Percentiles rank a stretch among this genome's conserved stretches.
These are phyloP conservation scores for Phytophthora pistaciae DNA, from an alignment of 352 stramenopile species.

Conservation along the genomic window DNA sequence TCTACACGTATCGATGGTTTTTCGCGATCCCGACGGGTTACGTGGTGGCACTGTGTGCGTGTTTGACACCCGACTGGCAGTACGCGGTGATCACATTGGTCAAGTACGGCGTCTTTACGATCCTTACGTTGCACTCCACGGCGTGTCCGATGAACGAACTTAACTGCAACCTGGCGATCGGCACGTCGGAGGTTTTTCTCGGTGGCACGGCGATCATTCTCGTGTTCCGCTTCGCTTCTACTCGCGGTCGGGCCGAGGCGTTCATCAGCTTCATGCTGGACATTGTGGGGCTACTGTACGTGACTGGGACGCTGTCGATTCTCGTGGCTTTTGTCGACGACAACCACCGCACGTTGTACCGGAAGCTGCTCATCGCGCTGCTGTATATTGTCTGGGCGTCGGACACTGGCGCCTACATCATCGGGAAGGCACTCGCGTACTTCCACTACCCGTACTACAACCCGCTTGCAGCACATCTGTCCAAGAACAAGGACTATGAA, in stretches of 20 bases:
- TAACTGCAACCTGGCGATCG: slow-evolving; percentile 40
- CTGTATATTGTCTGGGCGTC: slow-evolving; percentile 76
- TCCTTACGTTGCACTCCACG: slow-evolving; percentile 59
- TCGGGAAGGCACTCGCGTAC: slow-evolving; percentile 86
- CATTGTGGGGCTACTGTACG: slow-evolving; percentile 60
- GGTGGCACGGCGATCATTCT: slow-evolving; percentile 46
- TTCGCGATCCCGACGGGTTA: slow-evolving; percentile 45
- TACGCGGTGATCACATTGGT: slow-evolving; percentile 52
- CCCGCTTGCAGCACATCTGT: slow-evolving; percentile 87
- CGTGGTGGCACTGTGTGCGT: slow-evolving; percentile 51
- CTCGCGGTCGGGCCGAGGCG: slow-evolving; percentile 20
- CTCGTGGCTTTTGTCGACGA: slow-evolving; percentile 68
- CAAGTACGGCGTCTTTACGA: slow-evolving; percentile 52
- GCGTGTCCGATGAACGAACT: slow-evolving; percentile 64
- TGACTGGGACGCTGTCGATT: slow-evolving; percentile 55
- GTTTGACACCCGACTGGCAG: slow-evolving; percentile 52
- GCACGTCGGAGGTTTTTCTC: slow-evolving; percentile 47
- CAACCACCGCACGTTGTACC: slow-evolving; percentile 53
- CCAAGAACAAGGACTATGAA: slow-evolving; percentile 97
- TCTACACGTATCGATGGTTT: slow-evolving; percentile 55
- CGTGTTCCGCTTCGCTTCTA: slow-evolving; percentile 51
- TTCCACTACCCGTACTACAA: slow-evolving; percentile 87
- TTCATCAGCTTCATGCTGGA: slow-evolving; percentile 66
- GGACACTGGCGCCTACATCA: slow-evolving; percentile 95
- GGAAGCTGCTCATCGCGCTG: slow-evolving; percentile 66